phyloP scores from a whole-genome alignment of 306 rosid genomes.

The Arachis stenosperma region DNA sequence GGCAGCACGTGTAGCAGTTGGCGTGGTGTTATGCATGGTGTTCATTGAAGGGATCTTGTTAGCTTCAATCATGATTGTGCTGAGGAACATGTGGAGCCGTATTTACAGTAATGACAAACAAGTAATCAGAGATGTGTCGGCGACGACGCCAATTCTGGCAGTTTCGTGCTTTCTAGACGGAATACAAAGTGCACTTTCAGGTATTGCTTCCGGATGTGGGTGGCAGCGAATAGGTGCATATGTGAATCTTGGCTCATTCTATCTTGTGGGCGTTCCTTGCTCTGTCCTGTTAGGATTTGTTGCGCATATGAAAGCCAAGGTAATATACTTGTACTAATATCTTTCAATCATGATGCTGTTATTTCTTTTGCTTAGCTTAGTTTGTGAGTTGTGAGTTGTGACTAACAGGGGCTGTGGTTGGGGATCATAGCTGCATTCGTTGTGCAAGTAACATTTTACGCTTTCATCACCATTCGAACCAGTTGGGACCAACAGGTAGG shows the following conservation, averaged over 20 bases:
- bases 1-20: slow-evolving; percentile 41
- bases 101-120: slow-evolving; percentile 62
- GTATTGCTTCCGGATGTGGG: slow-evolving; percentile 45
- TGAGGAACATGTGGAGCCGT: slow-evolving; percentile 66
- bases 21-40: slow-evolving; percentile 26
- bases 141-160: slow-evolving; percentile 52
- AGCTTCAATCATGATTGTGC: slow-evolving; percentile 47
- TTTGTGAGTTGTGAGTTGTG: too few relatives aligned
- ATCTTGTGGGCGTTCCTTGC: slow-evolving; percentile 44
- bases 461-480: slow-evolving; percentile 49
- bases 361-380: too few relatives aligned
- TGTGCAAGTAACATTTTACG: slow-evolving; percentile 60
- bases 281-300: slow-evolving; percentile 39
- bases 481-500: slow-evolving; percentile 69
- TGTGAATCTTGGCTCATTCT: slow-evolving; percentile 48
- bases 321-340: not conserved
- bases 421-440: slow-evolving; percentile 69
- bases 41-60: slow-evolving; percentile 38
- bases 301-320: slow-evolving; percentile 41
- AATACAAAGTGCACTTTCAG: slow-evolving; percentile 47
- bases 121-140: slow-evolving; percentile 50
- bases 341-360: too few relatives aligned
- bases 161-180: slow-evolving; percentile 41
- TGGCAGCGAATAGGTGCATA: slow-evolving; percentile 46
- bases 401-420: slow-evolving; percentile 66